Evolutionary conservation across 2,329 filamentous ascomycete genomes (phyloP).

Genomic region (Phaeomoniella chlamydospora): DNA sequence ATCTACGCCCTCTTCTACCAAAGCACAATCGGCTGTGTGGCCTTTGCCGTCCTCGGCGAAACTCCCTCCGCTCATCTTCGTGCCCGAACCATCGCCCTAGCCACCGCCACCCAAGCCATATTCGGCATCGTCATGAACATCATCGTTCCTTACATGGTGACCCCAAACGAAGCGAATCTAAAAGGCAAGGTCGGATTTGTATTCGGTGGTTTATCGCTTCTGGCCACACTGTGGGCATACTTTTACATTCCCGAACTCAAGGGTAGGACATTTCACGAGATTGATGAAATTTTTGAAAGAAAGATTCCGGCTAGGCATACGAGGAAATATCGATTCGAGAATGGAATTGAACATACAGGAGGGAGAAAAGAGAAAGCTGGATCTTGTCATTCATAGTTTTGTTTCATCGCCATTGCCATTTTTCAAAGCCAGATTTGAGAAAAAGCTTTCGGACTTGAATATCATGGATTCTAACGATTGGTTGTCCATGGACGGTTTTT

Average conservation of each 20-base stretch:
- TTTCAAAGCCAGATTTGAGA: no score
- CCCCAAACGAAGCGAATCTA: slow-evolving; percentile 17
- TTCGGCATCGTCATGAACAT: slow-evolving; percentile 25
- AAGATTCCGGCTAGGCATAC: slow-evolving; percentile 11
- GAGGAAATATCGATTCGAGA: slow-evolving; percentile 6
- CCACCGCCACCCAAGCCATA: slow-evolving; percentile 22
- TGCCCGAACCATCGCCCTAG: slow-evolving; percentile 29
- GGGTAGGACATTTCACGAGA: slow-evolving; percentile 16
- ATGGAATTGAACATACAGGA: no score
- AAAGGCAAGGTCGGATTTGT: slow-evolving; percentile 17
- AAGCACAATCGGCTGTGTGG: slow-evolving; percentile 23
- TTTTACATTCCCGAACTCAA: slow-evolving; percentile 14
- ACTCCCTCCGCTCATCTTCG: slow-evolving; percentile 26
- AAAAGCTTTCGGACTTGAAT: no score
- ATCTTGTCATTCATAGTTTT: no score
- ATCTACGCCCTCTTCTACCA: slow-evolving; percentile 25
- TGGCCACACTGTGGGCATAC: slow-evolving; percentile 11
- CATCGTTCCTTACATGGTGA: slow-evolving; percentile 25
- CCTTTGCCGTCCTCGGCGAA: slow-evolving; percentile 32
- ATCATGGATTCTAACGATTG: no score
- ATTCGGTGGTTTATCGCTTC: slow-evolving; percentile 13
- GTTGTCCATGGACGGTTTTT: no score
- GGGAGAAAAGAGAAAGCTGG: no score
- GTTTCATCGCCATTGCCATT: no score
- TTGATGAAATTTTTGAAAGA: slow-evolving; percentile 14